A percentile compares a stretch with the other conserved stretches of the same genome.
Conservation (phyloP, 306 rosid species). For the Cicer cuneatum region DNA sequence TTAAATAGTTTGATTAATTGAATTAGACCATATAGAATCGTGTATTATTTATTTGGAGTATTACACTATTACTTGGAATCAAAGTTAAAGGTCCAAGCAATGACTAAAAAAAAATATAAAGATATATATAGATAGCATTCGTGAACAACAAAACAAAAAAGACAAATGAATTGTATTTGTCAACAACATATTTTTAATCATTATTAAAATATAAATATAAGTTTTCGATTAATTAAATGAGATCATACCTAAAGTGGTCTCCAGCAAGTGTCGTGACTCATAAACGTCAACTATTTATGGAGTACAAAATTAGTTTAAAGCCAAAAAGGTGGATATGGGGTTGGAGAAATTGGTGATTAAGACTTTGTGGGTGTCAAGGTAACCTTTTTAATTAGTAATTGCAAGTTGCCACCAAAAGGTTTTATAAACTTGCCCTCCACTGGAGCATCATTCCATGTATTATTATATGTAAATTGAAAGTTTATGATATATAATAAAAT, state of each 20-base stretch:
- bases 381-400: background rate
- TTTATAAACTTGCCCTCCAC: background rate
- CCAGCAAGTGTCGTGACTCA: background rate
- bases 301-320: background rate
- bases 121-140: background rate
- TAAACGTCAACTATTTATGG: background rate
- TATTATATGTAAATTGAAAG: background rate
- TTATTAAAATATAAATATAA: background rate
- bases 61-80: constrained; percentile 6
- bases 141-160: background rate
- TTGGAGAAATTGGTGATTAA: background rate
- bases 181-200: constrained; percentile 28
- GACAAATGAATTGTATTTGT: background rate
- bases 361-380: background rate
- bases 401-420: background rate
- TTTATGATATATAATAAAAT: background rate
- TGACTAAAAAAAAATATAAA: constrained; percentile 23
- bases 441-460: background rate
- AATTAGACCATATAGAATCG: constrained; percentile 2
- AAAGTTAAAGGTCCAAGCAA: constrained; percentile 33
- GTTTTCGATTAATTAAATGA: constrained; percentile 6
- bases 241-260: background rate
- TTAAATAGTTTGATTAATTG: constrained; percentile 20
- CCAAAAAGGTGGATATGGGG: background rate
- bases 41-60: background rate